Percentiles rank a stretch among this genome's conserved stretches.
These are phyloP conservation scores for Phytophthora pistaciae DNA, from an alignment of 352 stramenopile species.

Conservation along the genomic window DNA sequence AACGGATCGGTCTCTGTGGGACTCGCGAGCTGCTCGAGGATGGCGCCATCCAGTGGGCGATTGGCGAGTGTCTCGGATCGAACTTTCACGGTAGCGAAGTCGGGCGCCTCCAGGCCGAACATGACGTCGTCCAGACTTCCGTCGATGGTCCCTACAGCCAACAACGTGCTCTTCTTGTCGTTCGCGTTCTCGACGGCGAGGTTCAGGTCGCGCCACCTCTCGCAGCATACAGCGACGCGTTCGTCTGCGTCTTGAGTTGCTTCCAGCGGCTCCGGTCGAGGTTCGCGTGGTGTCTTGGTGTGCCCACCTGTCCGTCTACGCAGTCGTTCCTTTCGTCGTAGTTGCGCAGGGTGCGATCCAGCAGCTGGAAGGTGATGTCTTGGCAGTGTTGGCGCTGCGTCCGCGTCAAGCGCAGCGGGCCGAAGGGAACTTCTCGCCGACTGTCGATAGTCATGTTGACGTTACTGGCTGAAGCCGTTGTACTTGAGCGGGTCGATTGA, in stretches of 20 bases:
- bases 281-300: constrained; percentile 6
- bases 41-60: background rate
- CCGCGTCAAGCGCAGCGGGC: constrained; percentile 2
- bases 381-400: constrained; percentile 8
- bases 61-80: constrained; percentile 14
- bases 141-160: background rate
- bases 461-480: background rate
- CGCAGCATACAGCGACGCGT: constrained; percentile 15
- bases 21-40: constrained; percentile 31
- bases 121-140: background rate
- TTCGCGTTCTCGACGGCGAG: background rate
- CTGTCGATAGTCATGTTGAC: background rate
- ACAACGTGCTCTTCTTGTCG: background rate
- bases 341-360: constrained; percentile 22
- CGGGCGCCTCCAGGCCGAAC: background rate
- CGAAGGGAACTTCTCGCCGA: constrained; percentile 6
- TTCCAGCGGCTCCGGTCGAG: constrained; percentile 14
- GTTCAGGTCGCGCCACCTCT: background rate
- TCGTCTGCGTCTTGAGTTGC: constrained; percentile 17
- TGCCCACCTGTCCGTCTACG: background rate
- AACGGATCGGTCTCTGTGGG: constrained; percentile 33
- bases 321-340: constrained; percentile 20
- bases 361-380: constrained; percentile 18
- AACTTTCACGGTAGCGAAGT: constrained; percentile 4
- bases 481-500: constrained; percentile 9